Evolutionary conservation across 306 rosid species (phyloP).

Genomic region (Castanopsis chinensis): DNA sequence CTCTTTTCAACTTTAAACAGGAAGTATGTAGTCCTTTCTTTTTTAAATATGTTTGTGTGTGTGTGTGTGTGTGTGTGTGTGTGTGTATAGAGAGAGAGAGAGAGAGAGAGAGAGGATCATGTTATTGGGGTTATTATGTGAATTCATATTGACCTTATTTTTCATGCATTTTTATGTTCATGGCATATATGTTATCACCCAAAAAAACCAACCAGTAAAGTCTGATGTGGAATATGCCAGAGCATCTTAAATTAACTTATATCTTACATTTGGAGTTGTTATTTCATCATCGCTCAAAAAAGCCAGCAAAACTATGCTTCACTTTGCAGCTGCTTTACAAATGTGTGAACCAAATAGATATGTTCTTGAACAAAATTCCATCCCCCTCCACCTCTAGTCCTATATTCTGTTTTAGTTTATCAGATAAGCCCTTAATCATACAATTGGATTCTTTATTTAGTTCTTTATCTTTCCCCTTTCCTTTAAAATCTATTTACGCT

Average conservation of each 20-base stretch:
- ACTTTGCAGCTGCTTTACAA: background rate
- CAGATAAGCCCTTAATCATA: background rate
- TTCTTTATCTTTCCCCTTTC: no score
- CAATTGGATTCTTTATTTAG: slow-evolving; percentile 1
- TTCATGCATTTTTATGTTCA: background rate
- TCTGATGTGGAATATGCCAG: background rate
- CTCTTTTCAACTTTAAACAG: slow-evolving; percentile 84
- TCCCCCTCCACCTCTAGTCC: no score
- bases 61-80: no score
- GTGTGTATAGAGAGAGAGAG: no score
- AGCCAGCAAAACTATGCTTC: background rate
- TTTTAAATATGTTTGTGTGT: background rate
- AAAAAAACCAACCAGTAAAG: background rate
- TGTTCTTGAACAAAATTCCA: background rate
- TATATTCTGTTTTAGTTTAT: background rate
- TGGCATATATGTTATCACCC: background rate
- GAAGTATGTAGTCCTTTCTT: slow-evolving; percentile 62
- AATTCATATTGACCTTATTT: background rate
- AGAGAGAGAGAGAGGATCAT: background rate
- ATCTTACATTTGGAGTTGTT: background rate
- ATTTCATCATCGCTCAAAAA: background rate
- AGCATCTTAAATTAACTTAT: no score
- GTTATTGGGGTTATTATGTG: background rate
- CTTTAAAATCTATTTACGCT: no score
- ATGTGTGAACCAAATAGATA: background rate